Base-by-base conservation (phyloP, 345 rosid species). In the Salix arbutifolia region DNA sequence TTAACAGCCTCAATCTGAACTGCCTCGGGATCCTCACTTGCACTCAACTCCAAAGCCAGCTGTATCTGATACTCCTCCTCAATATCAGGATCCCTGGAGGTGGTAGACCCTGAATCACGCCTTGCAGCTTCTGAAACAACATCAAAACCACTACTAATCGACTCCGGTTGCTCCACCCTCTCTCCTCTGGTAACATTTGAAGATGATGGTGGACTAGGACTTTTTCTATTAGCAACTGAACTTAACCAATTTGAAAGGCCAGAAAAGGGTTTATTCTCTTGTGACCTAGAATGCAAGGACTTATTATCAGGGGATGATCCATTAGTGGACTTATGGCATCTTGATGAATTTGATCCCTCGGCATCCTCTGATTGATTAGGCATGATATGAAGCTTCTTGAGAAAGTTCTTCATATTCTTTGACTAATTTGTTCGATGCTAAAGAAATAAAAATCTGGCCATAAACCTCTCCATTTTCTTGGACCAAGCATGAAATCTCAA, bases 11-110 rank as follows among this genome's bases (percentile, higher is more conserved):
- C 97, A 82, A 94, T 94, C 82, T 94, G 98, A 85, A 91, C 93
- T 33, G 98, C 97, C 83, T 94, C 98, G 71, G 98, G 98, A 85
- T 94, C 98, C 89, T 94, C 98, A 80, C 85, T 94, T 11, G 97
- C 97, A 86, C 98, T 94, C 86, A 94, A 77, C 84, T 94, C 97
- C 76, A 94, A 73, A 81, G 98, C 98, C 85, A 90, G 56, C 83
- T 94, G 97, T 81, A 92, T 91, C 83, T 94, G 98, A 86, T 87
- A 92, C 83, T 92, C 97, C 82, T 94, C 98, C 82, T 88, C 96
- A 44, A 89, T 65, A 78, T 89, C 91, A 80, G 97, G 92, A 89
- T 91, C 95, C 82, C 88, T 90, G 1, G 92, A 84, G 71, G 88
- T 66, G 52, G 71, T 77, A 42, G 92, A 89, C 78, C 82, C 93